Percentiles rank a stretch among this genome's conserved stretches.
phyloP scores from a whole-genome alignment of 2,329 filamentous ascomycete species.

The Botrytis hyacinthi region DNA sequence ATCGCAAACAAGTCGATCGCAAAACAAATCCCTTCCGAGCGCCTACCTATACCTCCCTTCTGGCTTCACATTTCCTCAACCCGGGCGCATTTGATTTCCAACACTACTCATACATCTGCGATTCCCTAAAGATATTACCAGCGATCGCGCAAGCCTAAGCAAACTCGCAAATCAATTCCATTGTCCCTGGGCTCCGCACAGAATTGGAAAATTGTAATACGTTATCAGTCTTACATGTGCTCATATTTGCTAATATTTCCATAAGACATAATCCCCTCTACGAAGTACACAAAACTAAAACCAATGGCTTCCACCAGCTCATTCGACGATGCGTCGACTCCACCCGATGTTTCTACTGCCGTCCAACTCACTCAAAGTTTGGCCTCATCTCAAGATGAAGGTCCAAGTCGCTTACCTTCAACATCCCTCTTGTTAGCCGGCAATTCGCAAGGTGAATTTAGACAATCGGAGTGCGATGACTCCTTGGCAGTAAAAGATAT shows the following conservation, averaged over 20 bases:
- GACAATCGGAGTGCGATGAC: neutral
- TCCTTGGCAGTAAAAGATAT: conserved; percentile 2
- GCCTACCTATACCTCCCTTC: neutral
- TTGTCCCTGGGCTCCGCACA: neutral
- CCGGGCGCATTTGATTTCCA: neutral
- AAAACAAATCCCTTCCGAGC: neutral
- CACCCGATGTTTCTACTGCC: conserved; percentile 29
- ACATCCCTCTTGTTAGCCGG: conserved; percentile 24
- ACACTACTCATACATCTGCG: neutral
- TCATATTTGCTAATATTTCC: conserved; percentile 1
- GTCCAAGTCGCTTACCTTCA: conserved; percentile 23
- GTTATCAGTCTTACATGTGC: neutral
- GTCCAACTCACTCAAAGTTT: conserved; percentile 29
- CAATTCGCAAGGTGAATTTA: neutral
- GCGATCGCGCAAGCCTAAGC: neutral
- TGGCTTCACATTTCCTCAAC: neutral
- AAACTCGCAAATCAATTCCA: neutral
- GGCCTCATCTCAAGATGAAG: conserved; percentile 26
- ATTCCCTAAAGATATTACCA: too few relatives aligned
- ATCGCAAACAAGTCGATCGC: neutral
- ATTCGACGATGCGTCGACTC: conserved; percentile 29
- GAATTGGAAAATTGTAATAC: neutral
- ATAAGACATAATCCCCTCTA: neutral
- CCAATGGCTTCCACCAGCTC: conserved; percentile 34
- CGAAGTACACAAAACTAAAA: neutral